phyloP scores from a whole-genome alignment of 345 rosid genomes.

The Eucalyptus globulus region DNA sequence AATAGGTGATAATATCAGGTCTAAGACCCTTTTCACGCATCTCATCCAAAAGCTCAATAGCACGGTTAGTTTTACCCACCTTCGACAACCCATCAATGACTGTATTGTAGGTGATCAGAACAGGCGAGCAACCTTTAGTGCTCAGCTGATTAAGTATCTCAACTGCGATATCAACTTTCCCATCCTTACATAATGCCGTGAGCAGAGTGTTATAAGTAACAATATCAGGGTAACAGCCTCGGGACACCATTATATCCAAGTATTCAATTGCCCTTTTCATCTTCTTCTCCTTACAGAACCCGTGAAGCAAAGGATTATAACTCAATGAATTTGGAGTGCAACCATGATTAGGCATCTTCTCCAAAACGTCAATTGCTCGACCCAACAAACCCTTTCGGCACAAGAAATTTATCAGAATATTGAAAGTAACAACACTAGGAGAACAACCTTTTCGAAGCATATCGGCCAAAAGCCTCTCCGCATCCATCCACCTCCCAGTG shows the following conservation, averaged over 20 bases:
- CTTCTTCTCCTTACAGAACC: constrained; percentile 81
- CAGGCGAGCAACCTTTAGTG: constrained; percentile 76
- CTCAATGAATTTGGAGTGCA: constrained; percentile 72
- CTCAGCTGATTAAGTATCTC: constrained; percentile 77
- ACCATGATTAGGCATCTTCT: constrained; percentile 80
- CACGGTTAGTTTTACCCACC: constrained; percentile 71
- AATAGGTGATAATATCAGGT: constrained; percentile 68
- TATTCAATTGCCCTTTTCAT: constrained; percentile 80
- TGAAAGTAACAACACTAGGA: constrained; percentile 87
- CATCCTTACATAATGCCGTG: constrained; percentile 76
- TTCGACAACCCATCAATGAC: constrained; percentile 79
- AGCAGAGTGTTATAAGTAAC: constrained; percentile 87
- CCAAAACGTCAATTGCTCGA: constrained; percentile 68
- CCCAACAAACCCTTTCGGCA: constrained; percentile 75
- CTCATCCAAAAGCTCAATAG: constrained; percentile 52
- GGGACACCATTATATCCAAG: constrained; percentile 73
- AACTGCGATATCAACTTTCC: constrained; percentile 78
- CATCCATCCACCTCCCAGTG: constrained; percentile 88
- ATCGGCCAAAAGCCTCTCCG: constrained; percentile 61
- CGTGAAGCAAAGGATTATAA: constrained; percentile 77
- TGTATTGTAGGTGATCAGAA: constrained; percentile 66
- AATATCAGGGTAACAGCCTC: constrained; percentile 87
- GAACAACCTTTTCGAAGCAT: constrained; percentile 72
- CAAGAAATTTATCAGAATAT: constrained; percentile 77
- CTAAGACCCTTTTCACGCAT: constrained; percentile 65